Conservation (phyloP, 495 filamentous ascomycete genomes). For the Diplogelasinospora grovesii region DNA sequence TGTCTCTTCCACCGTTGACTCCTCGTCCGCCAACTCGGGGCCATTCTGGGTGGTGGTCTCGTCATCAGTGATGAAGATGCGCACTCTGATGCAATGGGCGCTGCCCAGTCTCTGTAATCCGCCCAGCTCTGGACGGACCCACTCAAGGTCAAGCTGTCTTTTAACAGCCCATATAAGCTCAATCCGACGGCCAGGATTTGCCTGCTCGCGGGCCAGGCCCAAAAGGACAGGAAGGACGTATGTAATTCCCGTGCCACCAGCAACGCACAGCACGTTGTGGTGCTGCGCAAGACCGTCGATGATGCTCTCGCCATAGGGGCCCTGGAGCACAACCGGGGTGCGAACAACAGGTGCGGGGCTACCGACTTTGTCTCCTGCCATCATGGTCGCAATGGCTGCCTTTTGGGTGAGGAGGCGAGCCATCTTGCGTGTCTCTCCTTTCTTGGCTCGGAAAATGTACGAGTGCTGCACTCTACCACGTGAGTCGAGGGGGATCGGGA, state of each 20-base stretch:
- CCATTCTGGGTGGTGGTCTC: constrained; percentile 11
- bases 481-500: constrained; percentile 33
- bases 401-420: constrained; percentile 32
- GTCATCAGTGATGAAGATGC: constrained; percentile 53
- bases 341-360: no score
- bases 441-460: constrained; percentile 55
- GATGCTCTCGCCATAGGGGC: constrained; percentile 52
- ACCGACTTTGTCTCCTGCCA: no score
- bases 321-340: constrained; percentile 50
- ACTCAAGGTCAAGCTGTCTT: constrained; percentile 44
- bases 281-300: constrained; percentile 31
- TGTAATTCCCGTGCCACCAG: constrained; percentile 59
- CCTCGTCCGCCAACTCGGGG: constrained; percentile 17
- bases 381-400: constrained; percentile 21
- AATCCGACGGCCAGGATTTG: constrained; percentile 30
- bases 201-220: constrained; percentile 28
- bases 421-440: constrained; percentile 53
- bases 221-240: constrained; percentile 54
- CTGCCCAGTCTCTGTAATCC: constrained; percentile 33
- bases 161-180: constrained; percentile 60
- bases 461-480: constrained; percentile 41
- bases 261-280: constrained; percentile 53
- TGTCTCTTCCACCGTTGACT: constrained; percentile 9
- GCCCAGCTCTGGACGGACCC: constrained; percentile 52
- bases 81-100: constrained; percentile 38